Base-by-base conservation (phyloP, 1,284 basidiomycete species). In the Ganoderma lingzhi region DNA sequence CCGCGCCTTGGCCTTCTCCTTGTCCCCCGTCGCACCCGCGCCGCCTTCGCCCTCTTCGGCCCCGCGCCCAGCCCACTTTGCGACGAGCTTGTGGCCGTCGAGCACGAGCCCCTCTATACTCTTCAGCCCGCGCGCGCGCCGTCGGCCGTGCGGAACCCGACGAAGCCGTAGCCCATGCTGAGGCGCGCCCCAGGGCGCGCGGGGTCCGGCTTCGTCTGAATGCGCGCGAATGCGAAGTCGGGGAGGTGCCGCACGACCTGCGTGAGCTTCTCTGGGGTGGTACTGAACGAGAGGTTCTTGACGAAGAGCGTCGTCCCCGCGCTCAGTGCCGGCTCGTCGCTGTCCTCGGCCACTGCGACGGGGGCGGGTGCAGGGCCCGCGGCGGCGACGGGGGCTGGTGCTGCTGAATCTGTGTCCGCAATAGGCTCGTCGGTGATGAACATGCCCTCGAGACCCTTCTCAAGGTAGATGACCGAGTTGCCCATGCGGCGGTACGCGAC, bases 141-240 rank as follows among this genome's bases (percentile, higher is more conserved):
- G 32, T 93, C 92, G 0, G 81, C 81, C 39, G 90, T 91, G 78
- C 89, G 90, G 84, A 99, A 99, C 3, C 97, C 97, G 42, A 98
- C 89, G 77, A 99, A 99, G 0, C 96, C 97, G 79, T 97, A 99
- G 0, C 97, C 96, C 96, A 98, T 97, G 77, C 94, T 96, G 53
- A 97, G 82, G 56, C 87, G 84, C 19, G 82, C 91, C 83, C 83
- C 83, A 0, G 89, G 86, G 8, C 87, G 85, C 75, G 94, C 95
- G 0, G 95, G 92, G 80, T 97, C 94, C 0, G 93, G 89, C 78
- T 98, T 98, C 62, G 91, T 97, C 82, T 98, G 96, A 10, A 99
- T 88, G 5, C 95, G 91, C 6, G 96, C 95, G 78, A 98, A 99
- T 0, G 88, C 85, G 80, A 96, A 98, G 6, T 90, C 93, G 3